Evolutionary conservation across 1,139 yeast genomes (phyloP).

Genomic region (Blastobotrys serpentis): DNA sequence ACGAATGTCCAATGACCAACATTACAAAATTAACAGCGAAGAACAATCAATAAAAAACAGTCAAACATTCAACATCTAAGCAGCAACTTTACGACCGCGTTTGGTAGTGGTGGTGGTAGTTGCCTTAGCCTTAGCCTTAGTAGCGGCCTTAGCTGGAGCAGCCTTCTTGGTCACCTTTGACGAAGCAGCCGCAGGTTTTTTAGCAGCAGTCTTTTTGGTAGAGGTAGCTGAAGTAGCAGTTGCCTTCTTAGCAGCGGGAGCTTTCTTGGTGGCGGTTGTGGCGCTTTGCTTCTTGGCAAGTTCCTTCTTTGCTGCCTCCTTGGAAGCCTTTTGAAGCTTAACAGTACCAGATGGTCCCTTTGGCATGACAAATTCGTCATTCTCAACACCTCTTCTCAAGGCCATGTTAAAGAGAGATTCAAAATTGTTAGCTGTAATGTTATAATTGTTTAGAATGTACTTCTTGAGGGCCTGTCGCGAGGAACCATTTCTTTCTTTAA

Average conservation of each 20-base stretch:
- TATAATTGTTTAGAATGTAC: slow-evolving; percentile 62
- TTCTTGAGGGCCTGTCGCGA: slow-evolving; percentile 76
- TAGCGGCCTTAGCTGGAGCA: slow-evolving; percentile 29
- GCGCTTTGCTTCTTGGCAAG: slow-evolving; percentile 25
- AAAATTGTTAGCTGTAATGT: slow-evolving; percentile 60
- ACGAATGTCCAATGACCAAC: slow-evolving; percentile 1
- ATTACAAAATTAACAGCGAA: slow-evolving; percentile 14
- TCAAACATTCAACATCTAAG: neutral
- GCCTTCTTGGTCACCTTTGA: slow-evolving; percentile 27
- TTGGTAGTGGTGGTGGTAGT: slow-evolving; percentile 15
- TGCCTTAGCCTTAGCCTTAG: slow-evolving; percentile 26
- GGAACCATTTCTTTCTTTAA: slow-evolving; percentile 83
- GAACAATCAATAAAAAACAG: slow-evolving; percentile 10
- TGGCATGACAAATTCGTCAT: slow-evolving; percentile 79
- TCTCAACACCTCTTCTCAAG: slow-evolving; percentile 74
- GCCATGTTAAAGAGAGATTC: slow-evolving; percentile 78
- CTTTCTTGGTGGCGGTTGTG: slow-evolving; percentile 31
- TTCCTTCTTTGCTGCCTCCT: slow-evolving; percentile 35
- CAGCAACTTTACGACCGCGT: slow-evolving; percentile 12
- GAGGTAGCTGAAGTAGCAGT: slow-evolving; percentile 30
- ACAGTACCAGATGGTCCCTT: slow-evolving; percentile 86
- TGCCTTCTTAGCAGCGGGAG: slow-evolving; percentile 29
- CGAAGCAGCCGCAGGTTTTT: slow-evolving; percentile 29
- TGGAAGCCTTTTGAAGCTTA: slow-evolving; percentile 53
- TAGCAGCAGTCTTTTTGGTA: slow-evolving; percentile 29